These are phyloP conservation scores for Pichia eremophila DNA, from an alignment of 805 yeast genomes.

Conservation along the genomic window DNA sequence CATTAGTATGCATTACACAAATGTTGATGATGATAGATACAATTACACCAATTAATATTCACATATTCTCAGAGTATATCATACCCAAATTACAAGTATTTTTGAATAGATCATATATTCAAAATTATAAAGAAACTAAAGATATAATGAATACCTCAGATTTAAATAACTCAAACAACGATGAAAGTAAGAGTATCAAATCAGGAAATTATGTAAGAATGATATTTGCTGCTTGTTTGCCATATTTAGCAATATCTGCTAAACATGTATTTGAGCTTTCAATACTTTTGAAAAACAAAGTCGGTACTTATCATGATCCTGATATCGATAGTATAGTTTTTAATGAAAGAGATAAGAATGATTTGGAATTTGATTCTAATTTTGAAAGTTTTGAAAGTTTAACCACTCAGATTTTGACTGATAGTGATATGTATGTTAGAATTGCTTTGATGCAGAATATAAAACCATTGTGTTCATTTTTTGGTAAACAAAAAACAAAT, in stretches of 20 bases:
- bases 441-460: slow-evolving; percentile 62
- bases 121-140: slow-evolving; percentile 2
- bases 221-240: slow-evolving; percentile 64
- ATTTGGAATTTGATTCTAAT: slow-evolving; percentile 34
- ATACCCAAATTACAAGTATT: slow-evolving; percentile 56
- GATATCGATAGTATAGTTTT: slow-evolving; percentile 33
- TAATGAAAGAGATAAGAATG: slow-evolving; percentile 26
- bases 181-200: neutral
- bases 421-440: slow-evolving; percentile 54
- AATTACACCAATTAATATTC: slow-evolving; percentile 65
- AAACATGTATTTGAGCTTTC: slow-evolving; percentile 56
- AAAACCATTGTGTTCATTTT: slow-evolving; percentile 67
- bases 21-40: slow-evolving; percentile 52
- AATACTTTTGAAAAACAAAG: slow-evolving; percentile 32
- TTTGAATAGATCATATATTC: slow-evolving; percentile 28
- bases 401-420: slow-evolving; percentile 59
- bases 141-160: neutral
- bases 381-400: slow-evolving; percentile 54
- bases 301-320: slow-evolving; percentile 27
- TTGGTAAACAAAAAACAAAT: slow-evolving; percentile 82
- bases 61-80: slow-evolving; percentile 73
- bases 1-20: slow-evolving; percentile 59
- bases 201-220: slow-evolving; percentile 41
- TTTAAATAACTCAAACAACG: neutral
- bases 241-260: slow-evolving; percentile 60